These are phyloP conservation scores for Asterella californica DNA, from an alignment of 225 moss, liverwort and hornwort species.

Conservation along the genomic window DNA sequence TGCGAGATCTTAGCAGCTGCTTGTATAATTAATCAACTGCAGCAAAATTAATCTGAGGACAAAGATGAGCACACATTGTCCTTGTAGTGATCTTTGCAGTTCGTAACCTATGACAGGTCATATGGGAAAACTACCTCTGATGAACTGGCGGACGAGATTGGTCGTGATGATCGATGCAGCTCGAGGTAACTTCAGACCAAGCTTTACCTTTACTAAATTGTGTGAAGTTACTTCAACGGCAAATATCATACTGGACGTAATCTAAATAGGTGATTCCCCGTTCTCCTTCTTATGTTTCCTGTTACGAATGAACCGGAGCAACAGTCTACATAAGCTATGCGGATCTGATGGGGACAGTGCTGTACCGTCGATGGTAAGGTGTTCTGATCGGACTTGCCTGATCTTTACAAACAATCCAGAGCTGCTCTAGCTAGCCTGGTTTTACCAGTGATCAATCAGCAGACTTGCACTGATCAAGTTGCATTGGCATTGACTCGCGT, in stretches of 20 bases:
- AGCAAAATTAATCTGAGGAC: not conserved
- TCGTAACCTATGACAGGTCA: not conserved
- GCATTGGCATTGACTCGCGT: slow-evolving; percentile 23
- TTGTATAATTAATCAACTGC: too few relatives aligned
- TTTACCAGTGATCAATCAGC: slow-evolving; percentile 11
- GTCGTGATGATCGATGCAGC: slow-evolving; percentile 22
- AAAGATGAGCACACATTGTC: too few relatives aligned
- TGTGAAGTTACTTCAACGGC: too few relatives aligned
- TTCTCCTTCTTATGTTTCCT: not conserved
- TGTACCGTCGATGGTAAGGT: not conserved
- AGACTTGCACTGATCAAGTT: slow-evolving; percentile 24
- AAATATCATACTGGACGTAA: too few relatives aligned
- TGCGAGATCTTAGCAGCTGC: too few relatives aligned
- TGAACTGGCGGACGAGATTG: slow-evolving; percentile 18
- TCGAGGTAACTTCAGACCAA: slow-evolving; percentile 14
- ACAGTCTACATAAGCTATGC: not conserved
- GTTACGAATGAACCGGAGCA: not conserved
- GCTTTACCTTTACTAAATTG: too few relatives aligned
- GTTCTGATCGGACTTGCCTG: slow-evolving; percentile 3
- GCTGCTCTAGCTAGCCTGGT: slow-evolving; percentile 3
- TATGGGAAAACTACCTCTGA: not conserved
- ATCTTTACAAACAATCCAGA: slow-evolving; percentile 1
- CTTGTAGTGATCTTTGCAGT: not conserved
- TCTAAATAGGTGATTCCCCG: too few relatives aligned
- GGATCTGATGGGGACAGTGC: not conserved